Percentiles rank a stretch among this genome's conserved stretches.
Evolutionary conservation across 1,139 yeast genomes (phyloP).

Genomic region (Nematodospora anomalae): DNA sequence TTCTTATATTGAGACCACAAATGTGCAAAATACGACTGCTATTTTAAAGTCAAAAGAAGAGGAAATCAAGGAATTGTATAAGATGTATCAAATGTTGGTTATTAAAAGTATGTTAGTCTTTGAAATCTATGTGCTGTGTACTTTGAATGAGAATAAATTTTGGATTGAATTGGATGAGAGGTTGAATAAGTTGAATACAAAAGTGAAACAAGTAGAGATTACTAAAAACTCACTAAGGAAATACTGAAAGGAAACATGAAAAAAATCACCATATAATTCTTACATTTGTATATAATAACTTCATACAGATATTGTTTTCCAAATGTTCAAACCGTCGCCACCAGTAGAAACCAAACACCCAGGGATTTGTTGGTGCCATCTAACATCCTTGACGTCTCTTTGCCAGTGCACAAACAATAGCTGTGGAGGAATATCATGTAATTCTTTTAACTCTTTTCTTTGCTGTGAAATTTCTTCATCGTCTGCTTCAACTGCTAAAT

Average conservation of each 20-base stretch:
- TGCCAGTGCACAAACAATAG: constrained; percentile 98
- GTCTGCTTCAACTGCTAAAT: constrained; percentile 93
- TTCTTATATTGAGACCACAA: constrained; percentile 2
- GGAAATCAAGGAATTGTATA: constrained; percentile 18
- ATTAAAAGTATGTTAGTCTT: constrained; percentile 31
- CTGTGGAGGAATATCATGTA: constrained; percentile 93
- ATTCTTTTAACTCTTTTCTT: constrained; percentile 67
- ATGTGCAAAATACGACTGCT: constrained; percentile 1
- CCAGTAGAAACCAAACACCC: constrained; percentile 95
- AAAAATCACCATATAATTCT: background rate
- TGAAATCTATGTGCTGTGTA: constrained; percentile 26
- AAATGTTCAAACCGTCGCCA: constrained; percentile 87
- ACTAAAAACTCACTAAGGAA: no score
- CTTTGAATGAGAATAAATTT: constrained; percentile 26
- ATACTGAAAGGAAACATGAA: no score
- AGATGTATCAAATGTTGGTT: constrained; percentile 23
- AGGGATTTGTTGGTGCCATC: constrained; percentile 97
- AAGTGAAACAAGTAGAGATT: constrained; percentile 13
- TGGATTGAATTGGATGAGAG: constrained; percentile 25
- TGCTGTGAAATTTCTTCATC: constrained; percentile 90
- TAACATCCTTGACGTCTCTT: constrained; percentile 92
- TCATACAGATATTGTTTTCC: constrained; percentile 94
- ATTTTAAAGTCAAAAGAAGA: constrained; percentile 10
- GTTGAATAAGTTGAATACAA: constrained; percentile 15
- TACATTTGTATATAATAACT: background rate